Percentiles rank a stretch among this genome's conserved stretches.
phyloP scores from a whole-genome alignment of 1,284 basidiomycete species.

The Trichosporon coremiiforme region DNA sequence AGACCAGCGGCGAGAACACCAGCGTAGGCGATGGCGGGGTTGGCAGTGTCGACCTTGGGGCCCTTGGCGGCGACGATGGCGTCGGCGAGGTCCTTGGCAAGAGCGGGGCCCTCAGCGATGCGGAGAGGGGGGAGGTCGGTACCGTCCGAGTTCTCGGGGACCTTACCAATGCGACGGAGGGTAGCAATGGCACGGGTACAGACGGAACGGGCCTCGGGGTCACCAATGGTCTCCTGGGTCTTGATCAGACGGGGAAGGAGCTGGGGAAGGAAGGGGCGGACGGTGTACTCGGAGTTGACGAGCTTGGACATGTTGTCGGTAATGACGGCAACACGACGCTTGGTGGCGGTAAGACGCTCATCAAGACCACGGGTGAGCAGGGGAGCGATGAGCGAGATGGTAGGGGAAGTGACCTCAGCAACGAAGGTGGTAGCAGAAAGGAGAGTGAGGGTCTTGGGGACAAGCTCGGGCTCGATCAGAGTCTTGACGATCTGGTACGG shows the following conservation, averaged over 20 bases:
- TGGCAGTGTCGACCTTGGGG: constrained; percentile 60
- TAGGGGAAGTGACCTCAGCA: constrained; percentile 98
- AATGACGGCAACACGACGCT: constrained; percentile 96
- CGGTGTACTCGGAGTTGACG: constrained; percentile 90
- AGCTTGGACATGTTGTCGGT: constrained; percentile 99
- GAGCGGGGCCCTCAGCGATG: constrained; percentile 67
- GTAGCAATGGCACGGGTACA: constrained; percentile 86
- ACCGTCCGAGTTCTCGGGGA: constrained; percentile 77
- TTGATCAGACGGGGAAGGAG: constrained; percentile 93
- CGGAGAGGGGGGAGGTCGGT: constrained; percentile 84
- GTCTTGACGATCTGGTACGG: constrained; percentile 66
- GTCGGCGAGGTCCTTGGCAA: constrained; percentile 67
- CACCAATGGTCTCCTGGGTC: constrained; percentile 86
- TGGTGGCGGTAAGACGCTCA: constrained; percentile 92
- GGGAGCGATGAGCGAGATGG: constrained; percentile 98
- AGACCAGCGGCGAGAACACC: constrained; percentile 79
- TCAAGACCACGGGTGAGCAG: constrained; percentile 92
- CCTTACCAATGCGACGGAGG: constrained; percentile 87
- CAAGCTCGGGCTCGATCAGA: constrained; percentile 99
- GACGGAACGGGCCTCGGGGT: constrained; percentile 91
- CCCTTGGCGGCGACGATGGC: constrained; percentile 81
- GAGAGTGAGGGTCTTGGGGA: constrained; percentile 91
- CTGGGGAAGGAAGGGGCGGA: constrained; percentile 94
- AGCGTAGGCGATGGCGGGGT: constrained; percentile 71
- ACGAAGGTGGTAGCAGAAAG: constrained; percentile 99